These are phyloP conservation scores for Knoxdaviesia proteae DNA, from an alignment of 2,329 filamentous ascomycete species.

Conservation along the genomic window DNA sequence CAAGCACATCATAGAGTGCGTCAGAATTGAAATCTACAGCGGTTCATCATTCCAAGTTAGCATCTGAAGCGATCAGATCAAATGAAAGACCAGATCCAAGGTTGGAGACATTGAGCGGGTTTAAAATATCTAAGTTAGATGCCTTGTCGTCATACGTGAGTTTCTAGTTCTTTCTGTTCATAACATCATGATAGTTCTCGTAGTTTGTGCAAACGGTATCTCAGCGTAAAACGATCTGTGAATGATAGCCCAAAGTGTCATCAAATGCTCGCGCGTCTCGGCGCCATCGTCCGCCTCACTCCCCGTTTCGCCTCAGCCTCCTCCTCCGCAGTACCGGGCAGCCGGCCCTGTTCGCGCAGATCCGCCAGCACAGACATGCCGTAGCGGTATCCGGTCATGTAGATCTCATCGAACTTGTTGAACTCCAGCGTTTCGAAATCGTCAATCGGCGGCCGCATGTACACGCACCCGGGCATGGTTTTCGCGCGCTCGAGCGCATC, in stretches of 20 bases:
- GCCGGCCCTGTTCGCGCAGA: conserved; percentile 55
- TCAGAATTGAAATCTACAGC: too few relatives aligned
- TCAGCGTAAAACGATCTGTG: too few relatives aligned
- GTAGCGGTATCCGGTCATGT: conserved; percentile 68
- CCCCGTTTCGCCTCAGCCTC: conserved; percentile 48
- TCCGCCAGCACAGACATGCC: conserved; percentile 62
- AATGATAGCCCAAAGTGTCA: neutral
- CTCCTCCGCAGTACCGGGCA: conserved; percentile 50
- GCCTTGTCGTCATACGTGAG: too few relatives aligned
- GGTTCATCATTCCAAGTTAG: too few relatives aligned
- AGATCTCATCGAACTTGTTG: conserved; percentile 94
- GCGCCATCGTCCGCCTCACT: conserved; percentile 58
- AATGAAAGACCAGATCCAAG: too few relatives aligned
- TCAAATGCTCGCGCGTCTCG: conserved; percentile 56
- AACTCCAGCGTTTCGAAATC: conserved; percentile 89
- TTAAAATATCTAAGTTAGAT: too few relatives aligned
- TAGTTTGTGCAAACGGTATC: too few relatives aligned
- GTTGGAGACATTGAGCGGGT: too few relatives aligned
- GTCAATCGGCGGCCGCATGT: conserved; percentile 92
- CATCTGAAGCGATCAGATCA: too few relatives aligned
- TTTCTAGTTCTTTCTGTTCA: too few relatives aligned
- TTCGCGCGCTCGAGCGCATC: conserved; percentile 91
- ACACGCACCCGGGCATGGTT: conserved; percentile 72
- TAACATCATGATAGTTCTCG: too few relatives aligned
- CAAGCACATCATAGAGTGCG: too few relatives aligned